Base-by-base conservation (phyloP, 805 yeast genomes). In the Wickerhamomyces rabaulensis region DNA sequence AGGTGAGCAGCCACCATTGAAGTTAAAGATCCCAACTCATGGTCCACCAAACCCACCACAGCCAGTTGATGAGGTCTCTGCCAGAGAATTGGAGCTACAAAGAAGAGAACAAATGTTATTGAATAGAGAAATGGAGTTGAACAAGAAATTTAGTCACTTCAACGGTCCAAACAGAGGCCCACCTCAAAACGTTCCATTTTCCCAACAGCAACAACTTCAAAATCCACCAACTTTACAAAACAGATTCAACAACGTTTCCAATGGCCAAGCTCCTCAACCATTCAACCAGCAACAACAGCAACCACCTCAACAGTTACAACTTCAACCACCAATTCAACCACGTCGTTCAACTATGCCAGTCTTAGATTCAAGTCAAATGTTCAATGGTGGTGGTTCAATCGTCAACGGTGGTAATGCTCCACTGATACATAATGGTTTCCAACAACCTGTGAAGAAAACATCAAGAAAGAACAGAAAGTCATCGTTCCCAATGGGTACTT, bases 381-480 rank as follows among this genome's bases (percentile, higher is more conserved):
- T 39, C 6, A 39, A 45, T 31, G 39, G 42, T 9, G 37, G 39
- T 25, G 51, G 55, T n/a, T 42, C 50, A 17, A 48, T 43, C 20
- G 43, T 47, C 37, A 49, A 47, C 13, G 45, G 47, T n/a, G 45
- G 47, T 33, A 33, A 42, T 13, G 43, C 20, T 23, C 43, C 42
- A 13, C 17, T 19, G 20, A 27, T 29, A 17, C 38, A 43, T 10
- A 16, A 31, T 40, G 42, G 42, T 41, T 55, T 61, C 48, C 17
- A 33, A 16, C 36, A 33, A 33, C 36, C 36, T 16, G 36, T 33
- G 4, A 62, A 51, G 47, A 70, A 73, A 33, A 68, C 77, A n/a
- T 66, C 73, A 5, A 63, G 78, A 53, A 74, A 74, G 58, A 70
- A 70, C 48, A 64, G 78, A 51, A 71, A 69, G 49, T 70, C 76